phyloP scores from a whole-genome alignment of 257 asterid species.

The Gentiana macrophylla region DNA sequence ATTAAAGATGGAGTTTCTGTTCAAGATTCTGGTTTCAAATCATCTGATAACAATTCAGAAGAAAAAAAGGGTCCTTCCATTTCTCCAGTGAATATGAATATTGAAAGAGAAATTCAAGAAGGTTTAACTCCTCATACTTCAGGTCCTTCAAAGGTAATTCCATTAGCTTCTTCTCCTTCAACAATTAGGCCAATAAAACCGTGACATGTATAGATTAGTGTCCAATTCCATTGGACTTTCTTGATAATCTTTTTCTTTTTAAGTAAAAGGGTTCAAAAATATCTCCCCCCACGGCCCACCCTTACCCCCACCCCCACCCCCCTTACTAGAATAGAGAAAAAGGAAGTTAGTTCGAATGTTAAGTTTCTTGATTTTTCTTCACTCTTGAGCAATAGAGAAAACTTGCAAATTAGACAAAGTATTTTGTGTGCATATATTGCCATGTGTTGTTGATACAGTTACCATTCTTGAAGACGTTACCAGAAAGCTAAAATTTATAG shows the following conservation, averaged over 20 bases:
- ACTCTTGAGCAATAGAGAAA: not conserved
- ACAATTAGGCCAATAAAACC: conserved; percentile 12
- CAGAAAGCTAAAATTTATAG: too few relatives aligned
- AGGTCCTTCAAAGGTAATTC: conserved; percentile 48
- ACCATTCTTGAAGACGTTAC: too few relatives aligned
- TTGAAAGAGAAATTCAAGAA: conserved; percentile 16
- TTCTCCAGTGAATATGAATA: conserved; percentile 28
- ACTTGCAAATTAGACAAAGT: too few relatives aligned
- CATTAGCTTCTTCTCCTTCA: conserved; percentile 47
- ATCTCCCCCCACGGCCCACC: too few relatives aligned
- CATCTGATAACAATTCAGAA: conserved; percentile 9
- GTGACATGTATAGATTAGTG: too few relatives aligned
- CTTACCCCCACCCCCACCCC: too few relatives aligned
- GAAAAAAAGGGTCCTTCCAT: conserved; percentile 31
- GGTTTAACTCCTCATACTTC: conserved; percentile 10
- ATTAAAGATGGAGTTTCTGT: conserved; percentile 10
- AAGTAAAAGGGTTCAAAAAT: too few relatives aligned
- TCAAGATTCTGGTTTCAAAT: conserved; percentile 15
- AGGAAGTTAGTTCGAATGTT: conserved; percentile 3
- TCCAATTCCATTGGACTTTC: too few relatives aligned
- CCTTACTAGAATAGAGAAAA: conserved; percentile 3
- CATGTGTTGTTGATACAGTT: too few relatives aligned
- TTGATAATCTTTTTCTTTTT: too few relatives aligned
- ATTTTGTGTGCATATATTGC: too few relatives aligned
- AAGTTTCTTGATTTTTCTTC: not conserved